These are phyloP conservation scores for Beauveria varroae DNA, from an alignment of 2,329 filamentous ascomycete species.

Conservation along the genomic window DNA sequence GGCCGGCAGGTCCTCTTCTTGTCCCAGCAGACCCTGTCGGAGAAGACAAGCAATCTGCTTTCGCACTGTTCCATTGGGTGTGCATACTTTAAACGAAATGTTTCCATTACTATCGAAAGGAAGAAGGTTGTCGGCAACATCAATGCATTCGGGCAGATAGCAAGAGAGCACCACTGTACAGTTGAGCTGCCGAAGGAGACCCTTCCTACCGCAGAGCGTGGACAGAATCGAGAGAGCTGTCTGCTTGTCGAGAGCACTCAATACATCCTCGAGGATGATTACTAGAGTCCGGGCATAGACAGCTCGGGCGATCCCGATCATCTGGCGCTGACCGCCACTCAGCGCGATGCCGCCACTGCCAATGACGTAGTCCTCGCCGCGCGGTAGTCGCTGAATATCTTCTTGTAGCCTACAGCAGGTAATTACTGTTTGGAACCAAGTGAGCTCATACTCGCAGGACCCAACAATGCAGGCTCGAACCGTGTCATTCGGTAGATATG, in stretches of 20 bases:
- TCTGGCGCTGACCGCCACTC: too few relatives aligned
- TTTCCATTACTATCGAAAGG: not conserved
- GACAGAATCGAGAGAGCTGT: not conserved
- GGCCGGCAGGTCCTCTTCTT: not conserved
- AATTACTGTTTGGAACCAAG: too few relatives aligned
- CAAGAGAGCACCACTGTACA: not conserved
- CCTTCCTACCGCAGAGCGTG: not conserved
- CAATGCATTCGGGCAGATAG: not conserved
- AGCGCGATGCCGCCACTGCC: too few relatives aligned
- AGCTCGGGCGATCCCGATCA: too few relatives aligned
- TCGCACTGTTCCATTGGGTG: not conserved
- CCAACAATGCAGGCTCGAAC: too few relatives aligned
- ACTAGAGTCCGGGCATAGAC: too few relatives aligned
- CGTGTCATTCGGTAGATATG: too few relatives aligned
- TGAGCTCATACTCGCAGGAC: too few relatives aligned
- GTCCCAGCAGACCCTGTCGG: not conserved
- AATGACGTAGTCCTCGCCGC: too few relatives aligned
- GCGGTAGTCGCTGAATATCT: too few relatives aligned
- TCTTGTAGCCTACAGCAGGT: too few relatives aligned
- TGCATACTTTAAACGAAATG: not conserved
- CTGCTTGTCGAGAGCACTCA: not conserved
- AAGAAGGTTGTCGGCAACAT: slow-evolving; percentile 1
- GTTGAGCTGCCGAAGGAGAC: not conserved
- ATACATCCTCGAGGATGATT: too few relatives aligned
- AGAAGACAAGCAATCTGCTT: not conserved